These are phyloP conservation scores for Gossypium bickii DNA, from an alignment of 345 rosid genomes.

Conservation along the genomic window DNA sequence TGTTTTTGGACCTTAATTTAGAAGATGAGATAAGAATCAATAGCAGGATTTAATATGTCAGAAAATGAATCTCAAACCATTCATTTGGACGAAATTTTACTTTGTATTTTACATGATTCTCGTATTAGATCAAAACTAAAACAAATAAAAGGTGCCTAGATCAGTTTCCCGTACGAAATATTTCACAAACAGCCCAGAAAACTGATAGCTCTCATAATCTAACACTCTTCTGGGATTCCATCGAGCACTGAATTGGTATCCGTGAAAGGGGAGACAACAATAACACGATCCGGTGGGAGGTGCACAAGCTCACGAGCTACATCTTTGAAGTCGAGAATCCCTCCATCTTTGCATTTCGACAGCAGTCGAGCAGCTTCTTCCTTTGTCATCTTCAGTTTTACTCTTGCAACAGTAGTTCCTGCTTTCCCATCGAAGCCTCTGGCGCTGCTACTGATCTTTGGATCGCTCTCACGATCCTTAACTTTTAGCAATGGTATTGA, in stretches of 20 bases:
- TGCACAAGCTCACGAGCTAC: constrained; percentile 38
- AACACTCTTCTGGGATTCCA: constrained; percentile 32
- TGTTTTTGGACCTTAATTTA: too few relatives aligned
- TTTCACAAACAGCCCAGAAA: background rate
- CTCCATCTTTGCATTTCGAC: constrained; percentile 45
- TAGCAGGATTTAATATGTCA: too few relatives aligned
- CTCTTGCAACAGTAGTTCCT: constrained; percentile 22
- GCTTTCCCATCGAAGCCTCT: background rate
- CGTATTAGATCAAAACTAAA: background rate
- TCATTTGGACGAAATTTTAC: background rate
- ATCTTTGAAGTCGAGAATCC: constrained; percentile 45
- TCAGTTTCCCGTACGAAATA: background rate
- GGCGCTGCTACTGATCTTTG: constrained; percentile 11
- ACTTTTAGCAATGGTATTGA: background rate
- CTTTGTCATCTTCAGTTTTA: constrained; percentile 65
- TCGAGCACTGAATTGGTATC: constrained; percentile 9
- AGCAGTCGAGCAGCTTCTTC: constrained; percentile 48
- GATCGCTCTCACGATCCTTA: background rate
- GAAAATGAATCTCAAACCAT: background rate
- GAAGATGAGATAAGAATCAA: too few relatives aligned
- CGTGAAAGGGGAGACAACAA: constrained; percentile 12
- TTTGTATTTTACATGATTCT: background rate
- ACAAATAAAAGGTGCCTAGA: background rate
- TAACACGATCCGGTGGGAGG: constrained; percentile 42
- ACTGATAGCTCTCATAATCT: background rate